These are phyloP conservation scores for Pseudevernia furfuracea DNA, from an alignment of 495 filamentous ascomycete genomes.

Conservation along the genomic window DNA sequence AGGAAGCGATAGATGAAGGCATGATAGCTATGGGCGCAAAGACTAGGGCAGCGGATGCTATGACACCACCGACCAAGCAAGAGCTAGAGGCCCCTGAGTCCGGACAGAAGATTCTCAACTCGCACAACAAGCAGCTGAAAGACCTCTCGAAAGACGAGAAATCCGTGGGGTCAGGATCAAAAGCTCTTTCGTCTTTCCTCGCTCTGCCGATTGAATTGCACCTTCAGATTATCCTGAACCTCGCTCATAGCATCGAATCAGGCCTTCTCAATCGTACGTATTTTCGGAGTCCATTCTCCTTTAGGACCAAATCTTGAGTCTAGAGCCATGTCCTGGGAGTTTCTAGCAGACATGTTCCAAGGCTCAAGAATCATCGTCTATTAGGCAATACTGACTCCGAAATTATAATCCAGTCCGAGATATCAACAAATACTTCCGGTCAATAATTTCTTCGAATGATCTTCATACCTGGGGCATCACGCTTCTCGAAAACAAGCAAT, in stretches of 20 bases:
- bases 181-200: constrained; percentile 3
- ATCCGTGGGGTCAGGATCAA: background rate
- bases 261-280: background rate
- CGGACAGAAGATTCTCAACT: background rate
- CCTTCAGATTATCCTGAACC: background rate
- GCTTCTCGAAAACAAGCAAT: constrained; percentile 1
- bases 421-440: background rate
- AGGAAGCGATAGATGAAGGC: background rate
- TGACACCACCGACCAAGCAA: background rate
- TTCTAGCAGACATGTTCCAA: too few species aligned
- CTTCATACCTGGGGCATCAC: background rate
- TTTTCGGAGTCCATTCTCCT: too few species aligned
- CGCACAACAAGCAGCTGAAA: background rate
- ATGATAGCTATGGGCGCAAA: background rate
- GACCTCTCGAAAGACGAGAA: background rate
- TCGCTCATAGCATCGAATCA: background rate
- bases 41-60: background rate
- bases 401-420: too few species aligned
- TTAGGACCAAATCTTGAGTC: too few species aligned
- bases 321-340: too few species aligned
- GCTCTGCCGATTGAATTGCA: constrained; percentile 4
- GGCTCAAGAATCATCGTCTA: too few species aligned
- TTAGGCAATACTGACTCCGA: too few species aligned
- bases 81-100: background rate
- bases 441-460: background rate